Base-by-base conservation (phyloP, 2,329 filamentous ascomycete species). In the Fonsecaea pugnacius region DNA sequence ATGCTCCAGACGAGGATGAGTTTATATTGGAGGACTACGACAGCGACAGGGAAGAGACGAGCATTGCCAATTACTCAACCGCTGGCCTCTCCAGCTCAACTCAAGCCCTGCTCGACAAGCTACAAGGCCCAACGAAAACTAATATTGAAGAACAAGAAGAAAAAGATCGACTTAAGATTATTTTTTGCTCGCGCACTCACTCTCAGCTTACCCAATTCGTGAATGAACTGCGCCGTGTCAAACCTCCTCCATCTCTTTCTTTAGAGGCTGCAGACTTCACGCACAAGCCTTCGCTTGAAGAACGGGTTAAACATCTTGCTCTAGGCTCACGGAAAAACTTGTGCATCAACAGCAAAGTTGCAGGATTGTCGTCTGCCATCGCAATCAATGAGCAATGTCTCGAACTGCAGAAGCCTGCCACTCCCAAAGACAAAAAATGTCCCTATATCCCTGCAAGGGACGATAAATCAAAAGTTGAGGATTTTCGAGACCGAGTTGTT, bases 381-480 rank as follows among this genome's bases (percentile, higher is more conserved):
- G 91, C 92, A 5, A 96, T 99, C 78, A 99, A 98, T 73, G 95
- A 99, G 74, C 85, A 89, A 12, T 99, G 95, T 72, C 82, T 94
- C 6, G 95, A 99, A 72, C 80, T 99, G 27, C 95, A 99, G 74
- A 89, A 96, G 74, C 80, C 90, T 0, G 80, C 79, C 1, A 82
- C 79, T 4, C 79, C 86, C 1, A 81, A 85, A 61, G 84, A 88
- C 12, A 87, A 88, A 69, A 88, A 85, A 73, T 99, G 95, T 73
- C 78, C 85, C 0, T 96, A 88, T 73, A 80, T 96, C 14, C 92
- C 92, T 0, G 89, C 83, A n/a, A 88, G 91, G 62, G 90, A 95
- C 1, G 89, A 90, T 21, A 81, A 92, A 58, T 79, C 83, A 4
- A 79, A 90, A 30, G 86, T 91, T 0, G 86, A 92, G 60, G 86